Base-by-base conservation (phyloP, 768 basidiomycete species). In the button mushroom (Agaricus bisporus) region DNA sequence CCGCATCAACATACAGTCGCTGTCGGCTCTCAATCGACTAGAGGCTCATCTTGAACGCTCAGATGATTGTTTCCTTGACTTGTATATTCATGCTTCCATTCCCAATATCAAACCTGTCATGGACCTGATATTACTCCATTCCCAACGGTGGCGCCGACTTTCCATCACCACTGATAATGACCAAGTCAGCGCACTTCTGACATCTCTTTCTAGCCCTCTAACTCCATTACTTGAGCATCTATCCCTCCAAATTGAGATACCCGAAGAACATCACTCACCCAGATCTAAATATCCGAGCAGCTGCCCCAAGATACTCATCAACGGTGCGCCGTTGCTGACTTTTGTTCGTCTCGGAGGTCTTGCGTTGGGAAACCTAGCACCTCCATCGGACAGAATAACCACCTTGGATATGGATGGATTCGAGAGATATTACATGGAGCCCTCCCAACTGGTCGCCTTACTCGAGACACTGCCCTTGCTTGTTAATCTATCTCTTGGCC, bases 361-460 rank as follows among this genome's bases (percentile, higher is more conserved):
- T 48, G 70, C 74, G 5, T 58, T 75, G 15, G 73, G 74, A 7
- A 66, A 63, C 22, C 60, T 76, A 15, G 67, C 68, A 22, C 77
- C 76, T 8, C 71, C 75, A 0, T 60, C 69, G 12, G 54, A 54
- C 8, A 54, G 59, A 5, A 63, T 75, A 18, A 67, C 67, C 6
- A 76, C 71, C 12, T 66, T 79, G n/a, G 73, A 77, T 52, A 60
- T 79, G 18, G 75, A 75, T 41, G 74, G 74, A 4, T 70, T 68
- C 63, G 63, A 68, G 10, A 67, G 64, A 36, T 61, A 67, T 48
- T 60, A 62, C 49, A 64, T 75, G 64, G 66, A 65, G 41, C 64
- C 68, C 41, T 57, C 63, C 12, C 71, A 73, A 48, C 70, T 75
- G 49, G 68, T 64, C 32, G 56, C 62, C 11, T 56, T 75, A 43